These are phyloP conservation scores for Tritrichomonas foetus DNA, from an alignment of 208 protist species.

Conservation along the genomic window DNA sequence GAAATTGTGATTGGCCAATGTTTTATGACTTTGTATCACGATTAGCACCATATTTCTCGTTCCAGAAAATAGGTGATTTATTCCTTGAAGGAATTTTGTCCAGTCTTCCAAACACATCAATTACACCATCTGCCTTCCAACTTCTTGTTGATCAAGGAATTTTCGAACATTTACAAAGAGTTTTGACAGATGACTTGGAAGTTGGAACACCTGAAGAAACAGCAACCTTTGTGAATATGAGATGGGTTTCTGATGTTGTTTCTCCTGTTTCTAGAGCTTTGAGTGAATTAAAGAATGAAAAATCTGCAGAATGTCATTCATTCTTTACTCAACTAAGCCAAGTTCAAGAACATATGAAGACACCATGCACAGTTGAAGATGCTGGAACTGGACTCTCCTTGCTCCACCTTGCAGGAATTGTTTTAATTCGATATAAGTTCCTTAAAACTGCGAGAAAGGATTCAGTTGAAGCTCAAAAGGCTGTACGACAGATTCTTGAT, in stretches of 20 bases:
- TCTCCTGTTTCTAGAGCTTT: background rate
- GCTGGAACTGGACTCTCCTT: background rate
- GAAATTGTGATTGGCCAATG: background rate
- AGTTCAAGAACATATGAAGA: constrained; percentile 15
- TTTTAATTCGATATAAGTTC: background rate
- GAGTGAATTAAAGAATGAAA: background rate
- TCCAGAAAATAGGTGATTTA: background rate
- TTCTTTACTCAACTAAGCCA: background rate
- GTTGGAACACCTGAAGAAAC: background rate
- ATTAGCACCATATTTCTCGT: background rate
- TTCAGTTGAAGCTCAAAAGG: background rate
- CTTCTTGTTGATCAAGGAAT: background rate
- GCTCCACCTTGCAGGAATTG: background rate
- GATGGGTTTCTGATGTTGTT: background rate
- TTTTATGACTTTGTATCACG: background rate
- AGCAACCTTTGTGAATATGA: background rate
- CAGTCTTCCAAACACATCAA: background rate
- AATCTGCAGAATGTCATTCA: background rate
- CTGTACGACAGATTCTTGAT: background rate
- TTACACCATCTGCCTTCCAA: background rate
- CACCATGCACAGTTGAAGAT: background rate
- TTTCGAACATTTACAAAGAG: background rate
- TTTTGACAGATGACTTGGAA: background rate
- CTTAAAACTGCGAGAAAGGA: constrained; percentile 6
- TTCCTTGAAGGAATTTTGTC: background rate